Evolutionary conservation across 2,329 filamentous ascomycete species (phyloP), one percentile per base, ranked within the genome.

Genomic region (Microcyclospora tardicrescens): DNA sequence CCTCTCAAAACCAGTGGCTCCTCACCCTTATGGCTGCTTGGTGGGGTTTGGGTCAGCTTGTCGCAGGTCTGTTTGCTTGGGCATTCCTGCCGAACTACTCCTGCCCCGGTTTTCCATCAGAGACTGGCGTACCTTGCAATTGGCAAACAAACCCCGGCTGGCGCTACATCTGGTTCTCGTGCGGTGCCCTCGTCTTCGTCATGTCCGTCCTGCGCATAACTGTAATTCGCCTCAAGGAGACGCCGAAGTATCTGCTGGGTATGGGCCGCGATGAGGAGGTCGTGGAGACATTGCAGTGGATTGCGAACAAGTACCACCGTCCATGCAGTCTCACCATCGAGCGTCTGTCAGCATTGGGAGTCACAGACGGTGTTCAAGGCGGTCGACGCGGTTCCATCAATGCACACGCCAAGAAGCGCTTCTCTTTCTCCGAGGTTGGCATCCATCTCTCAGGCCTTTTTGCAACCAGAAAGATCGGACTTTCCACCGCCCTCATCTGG

Each of bases 391-490:
- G 42, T 15, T 49, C 47, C 13, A 24, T 24, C 19, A 39, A 45
- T 10, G 50, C 53, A 14, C 41, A 56, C 41, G 45, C 61, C 42
- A 36, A 57, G 47, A 44, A 50, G 36, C 31, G 59, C 53, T 48
- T 59, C 47, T 62, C 58, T 2, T 54, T 62, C 10, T 55, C 46
- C 2, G 63, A 67, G 33, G 48, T 69, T 6, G 46, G 44, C 3
- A 50, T 69, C 14, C 81, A 86, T 51, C 52, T 85, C 16, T 63
- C 66, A 12, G 80, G 79, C 2, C 68, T 86, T 1, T 85, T 80
- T 49, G 61, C 64, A 0, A 81, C 77, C 1, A 69, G 57, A 37
- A 69, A 66, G 40, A 72, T 84, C 39, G 72, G 63, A 1, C 53
- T 77, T 2, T 79, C 73, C 0, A 85, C 79, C 0, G 44, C 61